Conservation (phyloP, 345 rosid species). For the Rhodamnia argentea region DNA sequence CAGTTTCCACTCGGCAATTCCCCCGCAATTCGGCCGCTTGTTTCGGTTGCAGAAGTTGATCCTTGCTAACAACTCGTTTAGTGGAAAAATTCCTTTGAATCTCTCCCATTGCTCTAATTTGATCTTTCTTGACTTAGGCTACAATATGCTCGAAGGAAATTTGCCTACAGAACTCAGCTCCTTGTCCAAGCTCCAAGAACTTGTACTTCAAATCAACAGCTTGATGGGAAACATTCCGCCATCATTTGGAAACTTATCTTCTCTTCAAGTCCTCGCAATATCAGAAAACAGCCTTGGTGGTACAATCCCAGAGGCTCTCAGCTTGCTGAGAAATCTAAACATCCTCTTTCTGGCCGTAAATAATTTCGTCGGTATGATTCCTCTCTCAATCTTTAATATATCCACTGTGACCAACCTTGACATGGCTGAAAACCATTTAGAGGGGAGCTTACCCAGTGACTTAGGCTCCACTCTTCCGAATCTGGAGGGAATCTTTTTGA, state of each 20-base stretch:
- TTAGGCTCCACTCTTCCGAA: slow-evolving; percentile 10
- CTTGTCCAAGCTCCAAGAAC: background rate
- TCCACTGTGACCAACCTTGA: rapidly evolving
- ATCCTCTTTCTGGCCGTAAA: rapidly evolving
- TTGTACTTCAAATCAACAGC: rapidly evolving
- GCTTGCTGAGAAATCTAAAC: background rate
- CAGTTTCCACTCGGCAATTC: no score
- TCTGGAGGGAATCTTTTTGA: rapidly evolving
- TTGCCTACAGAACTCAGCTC: background rate
- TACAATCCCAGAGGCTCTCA: background rate
- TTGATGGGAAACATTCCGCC: slow-evolving; percentile 5
- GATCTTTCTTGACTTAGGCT: rapidly evolving
- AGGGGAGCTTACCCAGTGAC: background rate
- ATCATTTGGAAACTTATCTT: slow-evolving; percentile 5
- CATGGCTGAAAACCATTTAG: background rate
- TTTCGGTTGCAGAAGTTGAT: no score
- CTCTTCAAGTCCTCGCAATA: rapidly evolving
- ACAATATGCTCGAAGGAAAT: background rate
- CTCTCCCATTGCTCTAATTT: slow-evolving; percentile 6
- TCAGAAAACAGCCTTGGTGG: background rate
- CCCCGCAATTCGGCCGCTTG: no score
- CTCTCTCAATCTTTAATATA: slow-evolving; percentile 6
- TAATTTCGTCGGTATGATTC: background rate
- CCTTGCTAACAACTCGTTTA: no score
- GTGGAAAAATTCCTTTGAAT: slow-evolving; percentile 4